These are phyloP conservation scores for Hanseniaspora uvarum DNA, from an alignment of 1,139 yeast genomes.

Conservation along the genomic window DNA sequence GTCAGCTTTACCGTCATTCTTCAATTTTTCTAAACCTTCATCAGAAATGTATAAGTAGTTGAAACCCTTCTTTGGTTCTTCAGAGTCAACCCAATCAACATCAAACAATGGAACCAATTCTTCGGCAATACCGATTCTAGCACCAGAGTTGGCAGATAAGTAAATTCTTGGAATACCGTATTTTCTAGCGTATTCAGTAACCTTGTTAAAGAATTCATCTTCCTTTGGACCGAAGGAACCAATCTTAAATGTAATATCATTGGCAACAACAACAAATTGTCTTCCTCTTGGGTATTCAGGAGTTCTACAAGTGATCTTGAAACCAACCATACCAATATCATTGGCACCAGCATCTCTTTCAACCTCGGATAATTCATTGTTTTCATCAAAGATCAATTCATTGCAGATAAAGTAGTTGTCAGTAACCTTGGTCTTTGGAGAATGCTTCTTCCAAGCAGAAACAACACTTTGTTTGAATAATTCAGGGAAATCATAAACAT, in stretches of 20 bases:
- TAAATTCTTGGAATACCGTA: conserved; percentile 91
- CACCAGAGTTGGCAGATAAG: conserved; percentile 96
- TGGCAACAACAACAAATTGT: conserved; percentile 82
- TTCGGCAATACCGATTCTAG: conserved; percentile 95
- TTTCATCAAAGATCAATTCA: conserved; percentile 75
- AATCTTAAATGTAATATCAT: conserved; percentile 92
- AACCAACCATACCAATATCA: conserved; percentile 94
- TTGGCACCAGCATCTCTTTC: conserved; percentile 94
- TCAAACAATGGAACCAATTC: conserved; percentile 81
- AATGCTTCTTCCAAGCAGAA: conserved; percentile 69
- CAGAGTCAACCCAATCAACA: conserved; percentile 83
- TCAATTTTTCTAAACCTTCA: conserved; percentile 53
- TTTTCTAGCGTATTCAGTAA: conserved; percentile 81
- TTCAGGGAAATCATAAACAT: conserved; percentile 97
- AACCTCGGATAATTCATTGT: conserved; percentile 75
- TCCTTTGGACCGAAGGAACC: conserved; percentile 99
- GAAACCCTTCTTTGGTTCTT: conserved; percentile 75
- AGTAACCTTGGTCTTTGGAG: conserved; percentile 49
- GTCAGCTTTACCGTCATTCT: conserved; percentile 48
- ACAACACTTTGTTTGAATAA: conserved; percentile 86
- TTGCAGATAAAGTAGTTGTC: conserved; percentile 67
- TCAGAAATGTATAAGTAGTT: conserved; percentile 71
- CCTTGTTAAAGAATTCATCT: conserved; percentile 80
- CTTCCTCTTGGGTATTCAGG: conserved; percentile 97
- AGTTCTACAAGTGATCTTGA: conserved; percentile 80